phyloP scores from a whole-genome alignment of 179 eudicot species.

The Dionaea muscipula region DNA sequence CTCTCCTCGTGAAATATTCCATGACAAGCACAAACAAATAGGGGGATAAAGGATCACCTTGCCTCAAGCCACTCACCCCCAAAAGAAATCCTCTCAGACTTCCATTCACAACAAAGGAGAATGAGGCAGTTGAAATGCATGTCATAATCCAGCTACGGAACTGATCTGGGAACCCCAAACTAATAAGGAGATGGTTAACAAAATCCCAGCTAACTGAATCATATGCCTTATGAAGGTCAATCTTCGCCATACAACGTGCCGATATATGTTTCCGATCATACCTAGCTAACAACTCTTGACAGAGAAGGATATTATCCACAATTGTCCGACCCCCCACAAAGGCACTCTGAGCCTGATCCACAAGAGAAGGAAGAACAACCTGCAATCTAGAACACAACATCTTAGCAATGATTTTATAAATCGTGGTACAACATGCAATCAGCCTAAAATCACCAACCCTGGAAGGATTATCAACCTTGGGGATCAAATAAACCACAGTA shows the following conservation, averaged over 20 bases:
- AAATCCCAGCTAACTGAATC: background rate
- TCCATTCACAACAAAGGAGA: too few species aligned
- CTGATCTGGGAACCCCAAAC: too few species aligned
- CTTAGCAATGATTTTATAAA: background rate
- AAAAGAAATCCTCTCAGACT: too few species aligned
- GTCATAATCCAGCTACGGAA: too few species aligned
- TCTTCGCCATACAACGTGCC: background rate
- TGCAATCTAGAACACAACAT: background rate
- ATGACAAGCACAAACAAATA: too few species aligned
- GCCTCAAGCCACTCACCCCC: too few species aligned
- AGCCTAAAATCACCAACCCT: background rate
- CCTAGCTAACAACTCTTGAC: background rate
- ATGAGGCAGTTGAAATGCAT: too few species aligned
- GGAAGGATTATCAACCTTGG: background rate
- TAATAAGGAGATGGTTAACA: too few species aligned
- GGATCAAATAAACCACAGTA: background rate
- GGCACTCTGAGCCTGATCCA: background rate
- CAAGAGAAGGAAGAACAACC: background rate
- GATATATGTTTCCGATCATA: background rate
- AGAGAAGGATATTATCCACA: background rate
- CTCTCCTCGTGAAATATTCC: too few species aligned
- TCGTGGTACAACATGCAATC: background rate
- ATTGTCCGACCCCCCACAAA: background rate
- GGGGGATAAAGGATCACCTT: too few species aligned
- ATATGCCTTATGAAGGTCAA: background rate